Conservation (phyloP, 2,329 filamentous ascomycete genomes). For the Xenoacremonium recifei region DNA sequence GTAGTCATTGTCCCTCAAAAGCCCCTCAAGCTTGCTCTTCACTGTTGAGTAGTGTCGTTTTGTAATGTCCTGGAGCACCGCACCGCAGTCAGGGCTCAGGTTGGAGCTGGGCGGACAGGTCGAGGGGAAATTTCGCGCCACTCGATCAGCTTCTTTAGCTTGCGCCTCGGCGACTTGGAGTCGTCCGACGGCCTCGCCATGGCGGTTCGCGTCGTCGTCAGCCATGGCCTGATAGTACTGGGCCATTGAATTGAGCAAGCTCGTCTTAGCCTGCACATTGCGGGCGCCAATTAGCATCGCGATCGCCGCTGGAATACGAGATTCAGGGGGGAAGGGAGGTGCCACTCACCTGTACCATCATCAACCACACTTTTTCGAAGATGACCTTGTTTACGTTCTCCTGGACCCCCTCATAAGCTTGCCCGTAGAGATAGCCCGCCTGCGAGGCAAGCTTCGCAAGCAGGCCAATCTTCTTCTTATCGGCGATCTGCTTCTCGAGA, state of each 20-base stretch:
- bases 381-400: constrained; percentile 88
- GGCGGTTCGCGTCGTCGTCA: constrained; percentile 84
- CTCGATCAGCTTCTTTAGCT: constrained; percentile 74
- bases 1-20: constrained; percentile 93
- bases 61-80: constrained; percentile 73
- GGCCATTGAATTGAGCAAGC: constrained; percentile 78
- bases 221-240: constrained; percentile 93
- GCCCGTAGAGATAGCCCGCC: constrained; percentile 80
- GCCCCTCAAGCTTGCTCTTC: constrained; percentile 74
- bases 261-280: constrained; percentile 66
- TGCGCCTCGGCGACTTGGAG: constrained; percentile 77
- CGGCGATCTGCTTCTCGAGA: constrained; percentile 89
- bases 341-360: constrained; percentile 74
- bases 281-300: constrained; percentile 9
- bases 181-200: constrained; percentile 81
- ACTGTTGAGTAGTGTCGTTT: constrained; percentile 79
- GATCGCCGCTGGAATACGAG: not conserved
- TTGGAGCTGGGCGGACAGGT: constrained; percentile 81
- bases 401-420: constrained; percentile 86
- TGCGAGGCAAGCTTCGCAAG: constrained; percentile 93
- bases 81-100: constrained; percentile 74
- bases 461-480: constrained; percentile 88
- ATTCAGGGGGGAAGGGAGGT: not conserved
- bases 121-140: constrained; percentile 76
- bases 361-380: constrained; percentile 92